phyloP scores from a whole-genome alignment of 495 filamentous ascomycete species.

The Tetracladium setigerum region DNA sequence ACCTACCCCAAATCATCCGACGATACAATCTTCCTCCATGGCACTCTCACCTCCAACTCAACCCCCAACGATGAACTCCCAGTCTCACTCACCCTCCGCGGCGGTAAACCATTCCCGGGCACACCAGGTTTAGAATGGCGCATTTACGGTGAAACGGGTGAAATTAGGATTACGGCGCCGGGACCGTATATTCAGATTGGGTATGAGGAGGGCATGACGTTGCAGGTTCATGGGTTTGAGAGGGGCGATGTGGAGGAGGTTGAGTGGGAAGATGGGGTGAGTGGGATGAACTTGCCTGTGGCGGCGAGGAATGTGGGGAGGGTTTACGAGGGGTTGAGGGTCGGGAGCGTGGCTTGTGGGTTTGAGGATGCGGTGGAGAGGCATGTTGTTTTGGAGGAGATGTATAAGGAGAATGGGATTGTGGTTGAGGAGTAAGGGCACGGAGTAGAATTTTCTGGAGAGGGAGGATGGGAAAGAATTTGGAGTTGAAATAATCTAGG shows the following conservation, averaged over 20 bases:
- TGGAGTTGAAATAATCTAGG: no score
- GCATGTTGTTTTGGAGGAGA: conserved; percentile 27
- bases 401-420: conserved; percentile 15
- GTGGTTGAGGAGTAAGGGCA: no score
- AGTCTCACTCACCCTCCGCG: conserved; percentile 37
- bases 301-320: conserved; percentile 35
- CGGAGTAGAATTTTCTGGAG: no score
- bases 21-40: conserved; percentile 39
- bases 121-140: conserved; percentile 43
- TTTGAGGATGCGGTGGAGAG: conserved; percentile 36
- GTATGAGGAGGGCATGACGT: conserved; percentile 24
- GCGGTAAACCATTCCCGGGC: conserved; percentile 40
- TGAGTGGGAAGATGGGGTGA: conserved; percentile 28
- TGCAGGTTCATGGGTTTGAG: conserved; percentile 37
- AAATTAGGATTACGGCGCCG: conserved; percentile 38
- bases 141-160: conserved; percentile 47
- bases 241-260: conserved; percentile 34
- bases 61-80: conserved; percentile 23
- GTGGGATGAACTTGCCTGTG: conserved; percentile 8
- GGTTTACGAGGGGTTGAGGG: conserved; percentile 42
- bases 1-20: conserved; percentile 33
- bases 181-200: conserved; percentile 31
- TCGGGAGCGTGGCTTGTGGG: conserved; percentile 26
- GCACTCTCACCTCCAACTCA: conserved; percentile 31
- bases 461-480: no score